Evolutionary conservation across 306 rosid genomes (phyloP).

Genomic region (Castanospermum australe): DNA sequence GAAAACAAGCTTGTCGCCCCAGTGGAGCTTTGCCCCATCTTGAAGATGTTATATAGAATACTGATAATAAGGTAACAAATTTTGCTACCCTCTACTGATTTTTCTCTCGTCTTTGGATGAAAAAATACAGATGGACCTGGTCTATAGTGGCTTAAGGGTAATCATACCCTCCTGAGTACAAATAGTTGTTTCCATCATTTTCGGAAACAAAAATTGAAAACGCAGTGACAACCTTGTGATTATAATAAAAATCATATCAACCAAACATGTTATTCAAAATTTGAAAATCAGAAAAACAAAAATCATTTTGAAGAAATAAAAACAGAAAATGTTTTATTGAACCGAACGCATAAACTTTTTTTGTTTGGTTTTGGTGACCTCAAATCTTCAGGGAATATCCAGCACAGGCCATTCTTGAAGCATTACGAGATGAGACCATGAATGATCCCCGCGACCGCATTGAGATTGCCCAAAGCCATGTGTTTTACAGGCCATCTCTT

Average conservation of each 20-base stretch:
- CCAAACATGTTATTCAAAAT: no score
- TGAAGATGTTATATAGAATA: slow-evolving; percentile 73
- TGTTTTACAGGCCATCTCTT: slow-evolving; percentile 81
- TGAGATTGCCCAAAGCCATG: slow-evolving; percentile 85
- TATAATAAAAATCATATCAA: no score
- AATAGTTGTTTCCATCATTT: no score
- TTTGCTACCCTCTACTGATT: not conserved
- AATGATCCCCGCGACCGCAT: slow-evolving; percentile 94
- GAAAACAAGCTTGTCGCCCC: slow-evolving; percentile 80
- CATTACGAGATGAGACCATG: slow-evolving; percentile 81
- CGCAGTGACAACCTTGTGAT: no score
- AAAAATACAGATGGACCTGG: no score
- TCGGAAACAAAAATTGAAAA: no score
- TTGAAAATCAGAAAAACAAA: no score
- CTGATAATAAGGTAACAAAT: slow-evolving; percentile 60
- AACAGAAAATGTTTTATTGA: no score
- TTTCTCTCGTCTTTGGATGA: not conserved
- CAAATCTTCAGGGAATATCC: slow-evolving; percentile 65
- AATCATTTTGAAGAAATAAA: no score
- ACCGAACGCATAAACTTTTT: no score
- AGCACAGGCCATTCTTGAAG: slow-evolving; percentile 78
- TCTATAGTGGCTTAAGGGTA: not conserved
- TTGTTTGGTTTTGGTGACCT: slow-evolving; percentile 6
- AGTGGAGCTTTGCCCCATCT: slow-evolving; percentile 88
- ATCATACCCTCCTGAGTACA: not conserved